Evolutionary conservation across 176 grass and related monocot species (phyloP), one percentile per base, ranked within the genome.

Genomic region (Cenchrus fungigraminus): DNA sequence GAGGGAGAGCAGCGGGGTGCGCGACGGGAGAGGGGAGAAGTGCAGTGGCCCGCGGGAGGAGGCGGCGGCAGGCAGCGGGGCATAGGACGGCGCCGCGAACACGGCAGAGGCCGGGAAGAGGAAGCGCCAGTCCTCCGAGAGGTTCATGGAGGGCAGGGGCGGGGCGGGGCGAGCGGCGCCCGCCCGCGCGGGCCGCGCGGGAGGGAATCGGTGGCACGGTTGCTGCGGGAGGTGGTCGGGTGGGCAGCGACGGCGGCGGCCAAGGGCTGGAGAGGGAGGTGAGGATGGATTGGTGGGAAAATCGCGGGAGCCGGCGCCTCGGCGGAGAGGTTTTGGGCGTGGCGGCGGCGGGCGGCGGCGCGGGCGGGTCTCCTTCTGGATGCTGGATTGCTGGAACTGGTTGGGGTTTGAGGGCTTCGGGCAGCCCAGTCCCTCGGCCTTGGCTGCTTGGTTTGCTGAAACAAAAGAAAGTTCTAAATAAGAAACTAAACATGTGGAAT

Each of bases 111-210:
- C 54, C 13, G 86, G 88, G 79, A 87, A 89, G 71, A 88, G 69
- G 74, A 82, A 85, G 56, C 79, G 83, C 79, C 89, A 94, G 40
- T 91, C 75, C 69, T 89, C 86, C 19, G 81, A 91, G 80, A 89
- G 43, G 76, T 90, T 68, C 89, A 91, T 91, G 49, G 29, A 28
- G 14, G 47, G 37, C 37, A 12, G 60, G 57, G 52, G 20, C 16
- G 8, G 19, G 42, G 19, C 16, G 8, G 19, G 12, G 53, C 13
- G 4, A 12, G 51, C 13, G 43, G 25, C 32, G 11, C 28, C 63
- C 16, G 32, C 42, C 28, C 28, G 53, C 25, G 32, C n/a, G 56
- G 56, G 37, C 37, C 37, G 37, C 5, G 76, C 42, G n/a, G 58
- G 16, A 25, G 54, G 42, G 34, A 44, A 44, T 44, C 34, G 34